Evolutionary conservation across 352 stramenopile species (phyloP).

Genomic region (Globisporangium alternatum): DNA sequence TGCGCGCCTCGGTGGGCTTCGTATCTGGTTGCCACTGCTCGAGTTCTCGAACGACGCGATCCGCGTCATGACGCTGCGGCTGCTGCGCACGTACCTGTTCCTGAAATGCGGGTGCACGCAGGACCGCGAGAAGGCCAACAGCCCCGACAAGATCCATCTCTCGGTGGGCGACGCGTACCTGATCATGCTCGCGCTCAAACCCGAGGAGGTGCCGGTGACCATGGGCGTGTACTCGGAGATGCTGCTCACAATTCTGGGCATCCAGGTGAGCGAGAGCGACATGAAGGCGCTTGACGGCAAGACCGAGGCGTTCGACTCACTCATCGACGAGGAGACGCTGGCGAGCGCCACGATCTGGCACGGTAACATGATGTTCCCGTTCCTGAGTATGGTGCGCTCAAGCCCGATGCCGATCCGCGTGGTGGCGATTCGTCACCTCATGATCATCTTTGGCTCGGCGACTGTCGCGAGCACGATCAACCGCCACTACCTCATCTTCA

Average conservation of each 20-base stretch:
- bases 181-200: slow-evolving; percentile 78
- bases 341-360: slow-evolving; percentile 56
- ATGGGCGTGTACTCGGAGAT: slow-evolving; percentile 84
- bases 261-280: slow-evolving; percentile 60
- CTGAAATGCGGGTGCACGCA: slow-evolving; percentile 69
- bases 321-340: slow-evolving; percentile 59
- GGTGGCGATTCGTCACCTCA: slow-evolving; percentile 57
- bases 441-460: slow-evolving; percentile 61
- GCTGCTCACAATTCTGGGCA: slow-evolving; percentile 66
- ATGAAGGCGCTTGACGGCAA: slow-evolving; percentile 47
- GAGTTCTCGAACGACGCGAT: slow-evolving; percentile 70
- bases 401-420: slow-evolving; percentile 61
- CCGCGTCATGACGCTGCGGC: slow-evolving; percentile 76
- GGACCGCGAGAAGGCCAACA: slow-evolving; percentile 63
- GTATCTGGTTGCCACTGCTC: slow-evolving; percentile 81
- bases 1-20: slow-evolving; percentile 66
- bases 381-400: slow-evolving; percentile 50
- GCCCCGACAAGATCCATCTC: slow-evolving; percentile 69
- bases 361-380: slow-evolving; percentile 65
- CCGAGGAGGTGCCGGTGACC: slow-evolving; percentile 54
- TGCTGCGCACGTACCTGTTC: slow-evolving; percentile 77
- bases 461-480: slow-evolving; percentile 71
- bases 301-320: slow-evolving; percentile 40
- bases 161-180: slow-evolving; percentile 76
- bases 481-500: slow-evolving; percentile 73